Percentiles rank a stretch among this genome's conserved stretches.
Evolutionary conservation across 2,329 filamentous ascomycete genomes (phyloP).

Genomic region (Botryotinia narcissicola): DNA sequence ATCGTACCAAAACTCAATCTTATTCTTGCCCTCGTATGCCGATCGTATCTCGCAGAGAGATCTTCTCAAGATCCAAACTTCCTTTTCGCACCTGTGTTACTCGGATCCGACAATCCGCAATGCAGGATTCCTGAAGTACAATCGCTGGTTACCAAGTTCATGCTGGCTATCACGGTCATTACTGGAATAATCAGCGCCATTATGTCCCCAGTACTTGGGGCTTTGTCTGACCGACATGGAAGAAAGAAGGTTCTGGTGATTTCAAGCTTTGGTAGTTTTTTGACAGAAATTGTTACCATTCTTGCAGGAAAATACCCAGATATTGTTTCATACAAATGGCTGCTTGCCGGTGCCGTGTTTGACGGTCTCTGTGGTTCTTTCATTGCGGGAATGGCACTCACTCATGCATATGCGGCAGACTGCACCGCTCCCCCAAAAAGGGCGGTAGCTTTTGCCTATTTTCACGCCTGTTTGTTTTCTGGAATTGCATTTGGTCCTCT

Average conservation of each 20-base stretch:
- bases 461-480: constrained; percentile 83
- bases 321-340: constrained; percentile 69
- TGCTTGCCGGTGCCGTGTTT: constrained; percentile 72
- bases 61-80: constrained; percentile 56
- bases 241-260: constrained; percentile 71
- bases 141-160: constrained; percentile 72
- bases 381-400: constrained; percentile 72
- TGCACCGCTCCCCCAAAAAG: constrained; percentile 78
- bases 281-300: constrained; percentile 74
- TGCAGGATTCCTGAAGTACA: constrained; percentile 80
- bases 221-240: constrained; percentile 83
- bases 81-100: constrained; percentile 60
- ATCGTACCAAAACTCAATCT: constrained; percentile 86
- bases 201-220: constrained; percentile 77
- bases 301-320: constrained; percentile 74
- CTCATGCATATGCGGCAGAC: constrained; percentile 85
- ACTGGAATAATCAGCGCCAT: constrained; percentile 77
- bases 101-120: constrained; percentile 71
- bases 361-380: constrained; percentile 90
- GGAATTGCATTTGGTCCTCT: constrained; percentile 88
- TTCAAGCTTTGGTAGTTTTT: constrained; percentile 70
- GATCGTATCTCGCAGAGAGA: constrained; percentile 73
- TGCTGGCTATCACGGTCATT: constrained; percentile 70
- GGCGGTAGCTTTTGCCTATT: constrained; percentile 81
- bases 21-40: constrained; percentile 80